phyloP scores from a whole-genome alignment of 2,329 filamentous ascomycete genomes.

The Emmonsiellopsis sp. region DNA sequence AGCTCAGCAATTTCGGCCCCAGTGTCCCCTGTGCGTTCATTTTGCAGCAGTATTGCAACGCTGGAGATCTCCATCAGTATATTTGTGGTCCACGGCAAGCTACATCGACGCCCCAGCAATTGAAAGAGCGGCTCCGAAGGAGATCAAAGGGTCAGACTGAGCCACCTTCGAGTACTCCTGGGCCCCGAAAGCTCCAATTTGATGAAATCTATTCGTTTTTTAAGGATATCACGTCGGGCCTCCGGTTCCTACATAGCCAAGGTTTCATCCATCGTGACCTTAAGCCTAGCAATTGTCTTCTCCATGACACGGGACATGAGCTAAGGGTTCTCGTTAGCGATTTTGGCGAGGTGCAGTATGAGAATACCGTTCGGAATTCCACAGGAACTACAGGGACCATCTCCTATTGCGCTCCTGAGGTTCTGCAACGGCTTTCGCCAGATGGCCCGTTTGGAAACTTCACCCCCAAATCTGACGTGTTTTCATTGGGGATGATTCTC shows the following conservation, averaged over 20 bases:
- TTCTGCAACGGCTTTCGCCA: conserved; percentile 56
- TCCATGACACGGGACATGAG: conserved; percentile 65
- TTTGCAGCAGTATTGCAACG: conserved; percentile 93
- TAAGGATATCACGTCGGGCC: conserved; percentile 83
- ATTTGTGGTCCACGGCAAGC: conserved; percentile 61
- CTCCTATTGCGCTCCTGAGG: conserved; percentile 94
- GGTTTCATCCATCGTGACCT: conserved; percentile 95
- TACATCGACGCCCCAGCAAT: conserved; percentile 61
- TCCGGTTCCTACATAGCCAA: conserved; percentile 79
- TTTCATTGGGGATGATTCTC: conserved; percentile 94
- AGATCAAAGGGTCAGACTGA: conserved; percentile 70
- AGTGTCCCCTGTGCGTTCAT: conserved; percentile 94
- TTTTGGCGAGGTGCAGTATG: conserved; percentile 90
- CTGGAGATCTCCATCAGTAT: conserved; percentile 80
- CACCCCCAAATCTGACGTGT: conserved; percentile 95
- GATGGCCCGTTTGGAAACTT: conserved; percentile 79
- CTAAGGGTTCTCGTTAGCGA: conserved; percentile 85
- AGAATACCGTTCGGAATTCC: conserved; percentile 71
- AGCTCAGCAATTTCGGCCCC: conserved; percentile 76
- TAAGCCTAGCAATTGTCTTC: conserved; percentile 89
- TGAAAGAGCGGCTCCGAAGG: conserved; percentile 79
- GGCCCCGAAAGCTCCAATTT: conserved; percentile 54
- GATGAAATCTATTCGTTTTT: conserved; percentile 97
- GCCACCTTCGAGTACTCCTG: conserved; percentile 42
- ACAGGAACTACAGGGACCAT: conserved; percentile 93